Percentiles rank a stretch among this genome's conserved stretches.
These are phyloP conservation scores for Chernovozyma sophiae-reginae DNA, from an alignment of 1,139 yeast genomes.

Conservation along the genomic window DNA sequence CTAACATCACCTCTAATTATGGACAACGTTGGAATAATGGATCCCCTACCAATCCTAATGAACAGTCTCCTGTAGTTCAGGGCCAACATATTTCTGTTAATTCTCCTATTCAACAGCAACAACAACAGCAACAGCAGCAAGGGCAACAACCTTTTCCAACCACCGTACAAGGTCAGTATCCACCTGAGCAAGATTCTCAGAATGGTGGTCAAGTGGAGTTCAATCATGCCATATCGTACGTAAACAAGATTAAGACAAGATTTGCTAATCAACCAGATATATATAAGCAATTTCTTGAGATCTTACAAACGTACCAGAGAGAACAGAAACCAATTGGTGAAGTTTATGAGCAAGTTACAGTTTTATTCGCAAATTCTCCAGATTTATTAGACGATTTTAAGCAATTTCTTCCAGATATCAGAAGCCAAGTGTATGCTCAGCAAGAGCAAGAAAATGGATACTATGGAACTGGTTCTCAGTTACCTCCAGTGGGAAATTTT, in stretches of 20 bases:
- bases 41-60: constrained; percentile 9
- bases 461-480: constrained; percentile 38
- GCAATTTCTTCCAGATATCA: constrained; percentile 91
- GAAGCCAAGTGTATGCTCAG: constrained; percentile 32
- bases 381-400: constrained; percentile 92
- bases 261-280: constrained; percentile 94
- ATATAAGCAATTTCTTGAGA: constrained; percentile 90
- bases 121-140: constrained; percentile 10
- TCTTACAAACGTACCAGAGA: constrained; percentile 91
- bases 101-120: constrained; percentile 11
- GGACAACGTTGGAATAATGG: constrained; percentile 26
- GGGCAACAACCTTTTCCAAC: constrained; percentile 15
- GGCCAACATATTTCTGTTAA: constrained; percentile 11
- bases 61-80: constrained; percentile 14
- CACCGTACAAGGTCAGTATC: constrained; percentile 7
- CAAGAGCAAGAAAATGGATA: constrained; percentile 24
- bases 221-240: constrained; percentile 95
- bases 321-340: constrained; percentile 94
- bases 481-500: constrained; percentile 95
- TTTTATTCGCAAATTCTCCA: constrained; percentile 86
- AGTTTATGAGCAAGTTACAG: constrained; percentile 89
- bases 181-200: constrained; percentile 18
- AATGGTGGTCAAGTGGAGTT: constrained; percentile 87
- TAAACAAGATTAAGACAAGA: constrained; percentile 90
- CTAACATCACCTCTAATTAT: constrained; percentile 36